These are phyloP conservation scores for Rhododendron williamsianum DNA, from an alignment of 148 eudicot genomes.

Conservation along the genomic window DNA sequence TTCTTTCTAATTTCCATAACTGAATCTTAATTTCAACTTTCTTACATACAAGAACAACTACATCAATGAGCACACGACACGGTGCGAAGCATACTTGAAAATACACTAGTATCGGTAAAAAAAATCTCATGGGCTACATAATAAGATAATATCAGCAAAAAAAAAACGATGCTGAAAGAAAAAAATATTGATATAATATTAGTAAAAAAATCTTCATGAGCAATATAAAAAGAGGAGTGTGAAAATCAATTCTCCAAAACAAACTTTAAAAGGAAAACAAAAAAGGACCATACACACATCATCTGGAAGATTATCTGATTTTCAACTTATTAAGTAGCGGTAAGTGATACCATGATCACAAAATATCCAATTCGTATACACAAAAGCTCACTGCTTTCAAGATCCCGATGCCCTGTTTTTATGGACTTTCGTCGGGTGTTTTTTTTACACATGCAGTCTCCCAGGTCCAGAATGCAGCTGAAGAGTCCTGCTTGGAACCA, in stretches of 20 bases:
- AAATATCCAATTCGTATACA: neutral
- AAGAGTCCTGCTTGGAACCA: constrained; percentile 51
- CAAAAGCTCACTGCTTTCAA: neutral
- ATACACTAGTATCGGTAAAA: no score
- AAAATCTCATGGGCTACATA: no score
- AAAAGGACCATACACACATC: neutral
- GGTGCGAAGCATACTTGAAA: no score
- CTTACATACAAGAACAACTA: no score
- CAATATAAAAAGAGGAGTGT: no score
- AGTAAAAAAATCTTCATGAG: no score
- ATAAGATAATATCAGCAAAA: no score
- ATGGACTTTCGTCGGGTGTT: neutral
- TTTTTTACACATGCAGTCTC: constrained; percentile 5
- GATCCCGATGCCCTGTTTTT: neutral
- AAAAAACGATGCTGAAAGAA: no score
- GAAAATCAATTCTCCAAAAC: neutral
- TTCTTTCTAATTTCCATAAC: no score
- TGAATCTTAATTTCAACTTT: no score
- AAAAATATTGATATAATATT: no score
- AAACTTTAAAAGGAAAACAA: neutral
- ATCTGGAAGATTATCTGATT: neutral
- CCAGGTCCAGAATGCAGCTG: constrained; percentile 67
- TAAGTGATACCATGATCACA: neutral
- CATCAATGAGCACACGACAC: no score
- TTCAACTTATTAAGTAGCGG: neutral